Conservation (phyloP, 2,329 filamentous ascomycete genomes). For the Phaeosphaeriaceae sp. region DNA sequence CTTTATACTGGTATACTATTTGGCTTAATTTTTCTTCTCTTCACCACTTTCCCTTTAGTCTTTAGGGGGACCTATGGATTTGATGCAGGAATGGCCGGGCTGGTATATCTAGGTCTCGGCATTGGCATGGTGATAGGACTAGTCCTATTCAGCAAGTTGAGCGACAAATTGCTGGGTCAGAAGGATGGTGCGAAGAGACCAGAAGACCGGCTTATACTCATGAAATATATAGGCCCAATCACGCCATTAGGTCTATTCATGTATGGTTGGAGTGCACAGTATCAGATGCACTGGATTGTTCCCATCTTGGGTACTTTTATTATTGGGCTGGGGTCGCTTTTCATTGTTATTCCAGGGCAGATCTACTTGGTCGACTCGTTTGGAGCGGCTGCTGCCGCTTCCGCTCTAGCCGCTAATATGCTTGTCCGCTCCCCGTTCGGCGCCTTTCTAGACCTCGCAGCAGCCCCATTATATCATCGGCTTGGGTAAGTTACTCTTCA, state of each 20-base stretch:
- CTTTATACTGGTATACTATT: slow-evolving; percentile 54
- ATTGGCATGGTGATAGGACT: slow-evolving; percentile 42
- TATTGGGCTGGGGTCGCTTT: slow-evolving; percentile 19
- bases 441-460: slow-evolving; percentile 30
- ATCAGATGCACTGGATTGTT: slow-evolving; percentile 32
- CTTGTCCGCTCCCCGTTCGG: slow-evolving; percentile 21
- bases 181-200: slow-evolving; percentile 12
- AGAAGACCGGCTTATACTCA: slow-evolving; percentile 22
- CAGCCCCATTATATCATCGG: slow-evolving; percentile 18
- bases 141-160: slow-evolving; percentile 36
- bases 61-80: slow-evolving; percentile 31
- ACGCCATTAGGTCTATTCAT: slow-evolving; percentile 31
- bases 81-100: slow-evolving; percentile 17
- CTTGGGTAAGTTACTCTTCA: slow-evolving; percentile 11
- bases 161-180: slow-evolving; percentile 32
- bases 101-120: slow-evolving; percentile 33
- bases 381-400: slow-evolving; percentile 35
- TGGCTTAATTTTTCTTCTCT: slow-evolving; percentile 42
- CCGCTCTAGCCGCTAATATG: slow-evolving; percentile 42
- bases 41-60: slow-evolving; percentile 30
- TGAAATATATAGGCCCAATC: slow-evolving; percentile 33
- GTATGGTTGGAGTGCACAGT: slow-evolving; percentile 38
- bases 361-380: slow-evolving; percentile 45
- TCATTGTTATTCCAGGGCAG: slow-evolving; percentile 29
- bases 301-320: slow-evolving; percentile 31